Evolutionary conservation across 805 yeast genomes (phyloP).

Genomic region (Kuraishia ogatae): DNA sequence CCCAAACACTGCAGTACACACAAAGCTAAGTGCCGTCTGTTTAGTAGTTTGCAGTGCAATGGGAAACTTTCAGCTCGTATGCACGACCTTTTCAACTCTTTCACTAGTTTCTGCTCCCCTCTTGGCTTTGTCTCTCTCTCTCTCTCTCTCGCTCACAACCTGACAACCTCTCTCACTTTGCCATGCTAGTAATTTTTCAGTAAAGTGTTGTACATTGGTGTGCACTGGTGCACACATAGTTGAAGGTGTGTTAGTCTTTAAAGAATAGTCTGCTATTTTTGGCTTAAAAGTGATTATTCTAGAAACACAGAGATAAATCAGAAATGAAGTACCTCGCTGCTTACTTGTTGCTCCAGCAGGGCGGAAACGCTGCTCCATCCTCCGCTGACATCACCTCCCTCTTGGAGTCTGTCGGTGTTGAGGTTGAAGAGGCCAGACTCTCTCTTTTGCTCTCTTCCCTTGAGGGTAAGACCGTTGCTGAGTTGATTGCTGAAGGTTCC

Average conservation of each 20-base stretch:
- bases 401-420: constrained; percentile 72
- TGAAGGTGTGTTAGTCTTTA: constrained; percentile 14
- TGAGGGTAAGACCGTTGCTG: constrained; percentile 88
- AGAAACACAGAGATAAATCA: constrained; percentile 12
- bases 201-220: not conserved
- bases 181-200: not conserved
- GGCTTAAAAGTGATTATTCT: constrained; percentile 81
- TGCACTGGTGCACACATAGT: not conserved
- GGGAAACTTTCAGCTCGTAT: not conserved
- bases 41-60: not conserved
- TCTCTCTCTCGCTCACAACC: not conserved
- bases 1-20: not conserved
- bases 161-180: not conserved
- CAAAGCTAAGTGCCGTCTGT: not conserved
- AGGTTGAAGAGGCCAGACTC: constrained; percentile 85
- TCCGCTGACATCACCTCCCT: constrained; percentile 68
- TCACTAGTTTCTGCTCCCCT: not conserved
- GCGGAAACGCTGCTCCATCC: constrained; percentile 90
- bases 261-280: constrained; percentile 73
- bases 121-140: not conserved
- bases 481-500: constrained; percentile 91
- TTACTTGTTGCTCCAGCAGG: constrained; percentile 94
- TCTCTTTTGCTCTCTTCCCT: constrained; percentile 72
- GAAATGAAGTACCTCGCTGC: constrained; percentile 97
- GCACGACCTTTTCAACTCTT: not conserved